Base-by-base conservation (phyloP, 1,284 basidiomycete genomes). In the Porphyrellus sp. region DNA sequence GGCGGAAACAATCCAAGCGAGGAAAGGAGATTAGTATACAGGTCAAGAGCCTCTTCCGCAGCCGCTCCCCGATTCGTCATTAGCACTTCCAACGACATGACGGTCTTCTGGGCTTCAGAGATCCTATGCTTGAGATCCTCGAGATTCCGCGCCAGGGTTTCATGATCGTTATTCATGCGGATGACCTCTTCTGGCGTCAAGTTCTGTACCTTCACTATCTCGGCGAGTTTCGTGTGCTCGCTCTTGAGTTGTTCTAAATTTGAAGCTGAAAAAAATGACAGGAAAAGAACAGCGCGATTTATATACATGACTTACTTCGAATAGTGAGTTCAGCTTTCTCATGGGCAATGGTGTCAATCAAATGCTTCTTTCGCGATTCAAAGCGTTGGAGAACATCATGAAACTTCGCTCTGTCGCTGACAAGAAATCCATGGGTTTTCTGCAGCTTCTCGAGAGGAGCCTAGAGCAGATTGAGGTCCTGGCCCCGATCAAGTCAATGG, bases 91-190 rank as follows among this genome's bases (percentile, higher is more conserved):
- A 90, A 78, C 21, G 83, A 81, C 72, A 86, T 84, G 37, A 88
- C 78, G 7, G 72, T 68, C 62, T 85, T 82, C 52, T 85, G 83
- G 2, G 83, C 82, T 59, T 93, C 89, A 0, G 80, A 70, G 9
- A 89, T 82, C 65, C 86, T 91, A 60, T 79, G 77, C 57, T 82
- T 84, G 40, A 93, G 78, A 53, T 91, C 89, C 60, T 88, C 86
- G 34, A 91, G 70, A 64, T 76, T 87, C 57, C 77, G 83, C 25
- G 77, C 73, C 21, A 95, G 74, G 20, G 75, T 80, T 62, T 92
- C 89, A 58, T 90, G 86, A 58, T 93, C 91, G 15, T 83, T 83
- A 59, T 86, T 93, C 91, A 95, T 94, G 31, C 84, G 82, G 44
- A 80, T 73, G 38, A 93, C 90, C 70, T 95, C 91, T 65, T 93